phyloP scores from a whole-genome alignment of 2,329 filamentous ascomycete genomes.

The Helotiales sp. region DNA sequence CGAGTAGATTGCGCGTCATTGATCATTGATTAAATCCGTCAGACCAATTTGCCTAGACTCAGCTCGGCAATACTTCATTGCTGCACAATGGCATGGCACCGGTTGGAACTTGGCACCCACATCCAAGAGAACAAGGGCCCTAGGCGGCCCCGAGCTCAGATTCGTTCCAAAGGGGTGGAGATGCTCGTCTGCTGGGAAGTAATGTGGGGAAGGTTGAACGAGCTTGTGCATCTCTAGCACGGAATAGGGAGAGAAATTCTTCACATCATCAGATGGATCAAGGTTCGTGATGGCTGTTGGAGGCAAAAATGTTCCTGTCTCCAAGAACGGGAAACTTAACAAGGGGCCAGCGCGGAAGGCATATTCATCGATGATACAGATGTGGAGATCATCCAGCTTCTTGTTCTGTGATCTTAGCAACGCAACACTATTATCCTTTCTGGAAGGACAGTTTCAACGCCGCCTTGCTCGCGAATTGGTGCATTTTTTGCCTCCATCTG shows the following conservation, averaged over 20 bases:
- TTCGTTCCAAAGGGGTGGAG: conserved; percentile 22
- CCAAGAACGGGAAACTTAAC: neutral
- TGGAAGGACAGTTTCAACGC: conserved; percentile 7
- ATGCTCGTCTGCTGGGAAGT: conserved; percentile 5
- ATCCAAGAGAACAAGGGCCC: neutral
- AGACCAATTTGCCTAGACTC: neutral
- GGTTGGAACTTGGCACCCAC: no score
- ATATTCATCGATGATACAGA: neutral
- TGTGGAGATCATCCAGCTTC: neutral
- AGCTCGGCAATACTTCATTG: neutral
- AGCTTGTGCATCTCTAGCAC: neutral
- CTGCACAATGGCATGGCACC: neutral
- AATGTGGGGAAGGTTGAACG: conserved; percentile 16
- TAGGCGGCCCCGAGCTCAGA: conserved; percentile 19
- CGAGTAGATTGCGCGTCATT: conserved; percentile 8
- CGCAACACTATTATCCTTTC: neutral
- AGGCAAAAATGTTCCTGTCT: neutral
- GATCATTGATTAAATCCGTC: neutral
- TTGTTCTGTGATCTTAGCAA: conserved; percentile 3
- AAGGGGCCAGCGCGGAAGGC: neutral
- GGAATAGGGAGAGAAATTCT: conserved; percentile 3
- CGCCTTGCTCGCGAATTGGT: conserved; percentile 1
- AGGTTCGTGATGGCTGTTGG: neutral
- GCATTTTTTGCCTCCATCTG: conserved; percentile 7
- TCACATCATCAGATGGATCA: conserved; percentile 18